These are phyloP conservation scores for Crucibulum laeve DNA, from an alignment of 768 basidiomycete genomes.

Conservation along the genomic window DNA sequence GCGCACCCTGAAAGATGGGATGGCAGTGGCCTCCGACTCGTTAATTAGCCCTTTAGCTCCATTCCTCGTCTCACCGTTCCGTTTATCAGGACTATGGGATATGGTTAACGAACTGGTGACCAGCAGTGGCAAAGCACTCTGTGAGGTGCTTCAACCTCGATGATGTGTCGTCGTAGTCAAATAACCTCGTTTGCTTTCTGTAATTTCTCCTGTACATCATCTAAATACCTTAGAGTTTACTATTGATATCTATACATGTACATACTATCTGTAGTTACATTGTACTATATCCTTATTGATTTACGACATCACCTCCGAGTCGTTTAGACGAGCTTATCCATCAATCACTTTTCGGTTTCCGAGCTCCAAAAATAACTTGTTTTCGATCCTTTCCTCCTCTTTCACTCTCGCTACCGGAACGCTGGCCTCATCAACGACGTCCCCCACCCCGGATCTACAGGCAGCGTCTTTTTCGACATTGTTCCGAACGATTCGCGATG, in stretches of 20 bases:
- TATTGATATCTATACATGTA: background rate
- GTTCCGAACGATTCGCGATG: background rate
- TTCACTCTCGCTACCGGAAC: background rate
- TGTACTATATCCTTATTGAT: background rate
- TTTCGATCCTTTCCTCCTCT: background rate
- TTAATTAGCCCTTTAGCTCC: background rate
- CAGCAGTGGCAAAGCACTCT: slow-evolving; percentile 6
- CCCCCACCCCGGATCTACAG: background rate
- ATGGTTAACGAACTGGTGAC: slow-evolving; percentile 4
- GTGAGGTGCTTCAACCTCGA: slow-evolving; percentile 1
- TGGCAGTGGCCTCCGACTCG: background rate
- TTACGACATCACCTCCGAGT: no score
- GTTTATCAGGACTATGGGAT: slow-evolving; percentile 6
- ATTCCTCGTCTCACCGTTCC: slow-evolving; percentile 2
- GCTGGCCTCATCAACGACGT: background rate
- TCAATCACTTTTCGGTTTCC: background rate
- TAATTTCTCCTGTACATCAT: background rate
- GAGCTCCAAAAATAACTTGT: background rate
- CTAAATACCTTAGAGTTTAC: background rate
- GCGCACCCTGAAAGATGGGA: background rate
- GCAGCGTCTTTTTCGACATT: background rate
- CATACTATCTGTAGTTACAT: background rate
- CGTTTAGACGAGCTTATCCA: no score
- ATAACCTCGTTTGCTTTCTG: background rate
- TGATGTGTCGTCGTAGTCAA: background rate